A percentile compares a stretch with the other conserved stretches of the same genome.
Evolutionary conservation across 257 asterid genomes (phyloP).

Genomic region (Solanum chaucha): DNA sequence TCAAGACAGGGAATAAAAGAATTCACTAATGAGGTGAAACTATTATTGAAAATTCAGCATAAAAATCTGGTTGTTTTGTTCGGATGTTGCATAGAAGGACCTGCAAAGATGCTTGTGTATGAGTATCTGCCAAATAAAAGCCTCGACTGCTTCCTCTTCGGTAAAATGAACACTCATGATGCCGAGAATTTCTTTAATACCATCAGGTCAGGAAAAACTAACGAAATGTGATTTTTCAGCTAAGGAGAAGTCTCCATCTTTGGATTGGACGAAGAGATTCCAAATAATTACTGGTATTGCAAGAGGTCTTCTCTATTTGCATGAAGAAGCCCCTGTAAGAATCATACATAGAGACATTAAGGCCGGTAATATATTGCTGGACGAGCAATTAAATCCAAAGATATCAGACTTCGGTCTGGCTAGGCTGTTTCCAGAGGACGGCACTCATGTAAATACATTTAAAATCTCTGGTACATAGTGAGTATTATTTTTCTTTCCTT

Average conservation of each 20-base stretch:
- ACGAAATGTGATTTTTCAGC: conserved; percentile 30
- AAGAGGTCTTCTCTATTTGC: conserved; percentile 79
- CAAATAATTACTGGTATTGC: conserved; percentile 52
- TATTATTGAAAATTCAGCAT: conserved; percentile 66
- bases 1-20: conserved; percentile 68
- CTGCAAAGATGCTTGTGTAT: conserved; percentile 86
- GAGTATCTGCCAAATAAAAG: conserved; percentile 76
- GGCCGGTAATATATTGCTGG: conserved; percentile 83
- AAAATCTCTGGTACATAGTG: conserved; percentile 76
- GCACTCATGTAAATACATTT: conserved; percentile 63
- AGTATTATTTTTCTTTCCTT: conserved; percentile 13
- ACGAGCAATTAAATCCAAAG: conserved; percentile 68
- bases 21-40: conserved; percentile 72
- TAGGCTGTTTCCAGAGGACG: conserved; percentile 77
- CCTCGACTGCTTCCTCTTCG: conserved; percentile 76
- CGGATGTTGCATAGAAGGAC: conserved; percentile 83
- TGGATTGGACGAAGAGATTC: conserved; percentile 59
- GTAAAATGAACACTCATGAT: conserved; percentile 20
- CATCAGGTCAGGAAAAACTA: conserved; percentile 2
- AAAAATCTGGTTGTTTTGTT: conserved; percentile 61
- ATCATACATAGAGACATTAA: conserved; percentile 82
- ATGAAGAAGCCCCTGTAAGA: conserved; percentile 84
- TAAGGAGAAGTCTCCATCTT: conserved; percentile 27
- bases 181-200: neutral
- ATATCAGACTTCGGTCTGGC: conserved; percentile 87